Evolutionary conservation across 1,284 basidiomycete genomes (phyloP), one percentile per base, ranked within the genome.

Genomic region (Malassezia brasiliensis): DNA sequence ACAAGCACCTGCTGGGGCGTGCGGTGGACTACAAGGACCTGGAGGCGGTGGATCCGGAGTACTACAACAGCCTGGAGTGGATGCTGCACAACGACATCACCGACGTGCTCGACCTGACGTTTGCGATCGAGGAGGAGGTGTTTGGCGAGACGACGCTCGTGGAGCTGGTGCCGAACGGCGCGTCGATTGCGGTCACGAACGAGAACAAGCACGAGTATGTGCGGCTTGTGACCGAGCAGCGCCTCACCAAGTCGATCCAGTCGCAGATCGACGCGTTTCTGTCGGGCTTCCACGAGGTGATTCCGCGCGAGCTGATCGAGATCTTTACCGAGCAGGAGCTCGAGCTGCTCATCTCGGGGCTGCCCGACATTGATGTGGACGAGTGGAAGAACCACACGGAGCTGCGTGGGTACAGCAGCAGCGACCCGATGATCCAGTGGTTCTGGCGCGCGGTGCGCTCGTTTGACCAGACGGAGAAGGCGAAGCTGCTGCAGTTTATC

Each of bases 371-470:
- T 62, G 91, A 98, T 66, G 90, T 96, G 3, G 93, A 98, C 74
- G 93, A 96, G 76, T 94, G 93, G 86, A 85, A 90, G 63, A 88
- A 90, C 44, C 88, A 91, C 22, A 93, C 89, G 1, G 89, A 90
- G 74, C 86, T 90, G 77, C 87, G 86, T 63, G 88, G 88, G 42
- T 88, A 88, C 74, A 63, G 30, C 34, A 56, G 74, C n/a, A 75
- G 75, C 12, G 93, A 98, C 76, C 87, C 91, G 2, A 89, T 93
- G 68, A 88, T 98, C 58, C 85, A 89, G 32, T 98, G 93, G 91
- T 96, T 90, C 86, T 99, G 94, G 94, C 83, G 94, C 64, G 91
- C 93, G 2, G 82, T 98, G 47, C 90, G 96, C 75, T 91, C 88
- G 12, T 96, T 96, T 79, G 91, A 89, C 66, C 87, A 93, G 49